A percentile compares a stretch with the other conserved stretches of the same genome.
Conservation (phyloP, 2,329 filamentous ascomycete genomes). For the Macrophomina tecta region DNA sequence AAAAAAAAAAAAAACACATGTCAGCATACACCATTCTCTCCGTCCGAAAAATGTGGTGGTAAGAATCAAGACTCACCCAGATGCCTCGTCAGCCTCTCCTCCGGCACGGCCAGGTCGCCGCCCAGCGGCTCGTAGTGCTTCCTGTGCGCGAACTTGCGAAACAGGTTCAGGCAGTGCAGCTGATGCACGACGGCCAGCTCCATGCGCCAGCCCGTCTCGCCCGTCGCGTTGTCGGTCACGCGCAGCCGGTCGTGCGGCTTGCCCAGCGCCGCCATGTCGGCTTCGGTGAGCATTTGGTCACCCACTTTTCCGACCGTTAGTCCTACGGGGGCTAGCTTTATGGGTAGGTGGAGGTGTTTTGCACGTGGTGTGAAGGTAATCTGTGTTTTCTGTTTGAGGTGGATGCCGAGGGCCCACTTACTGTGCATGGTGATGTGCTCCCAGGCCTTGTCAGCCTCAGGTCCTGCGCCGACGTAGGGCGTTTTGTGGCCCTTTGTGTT, state of each 20-base stretch:
- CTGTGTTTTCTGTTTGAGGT: neutral
- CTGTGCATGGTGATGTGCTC: conserved; percentile 56
- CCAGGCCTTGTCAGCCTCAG: conserved; percentile 65
- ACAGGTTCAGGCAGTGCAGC: conserved; percentile 44
- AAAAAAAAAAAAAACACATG: neutral
- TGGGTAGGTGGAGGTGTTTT: too few relatives aligned
- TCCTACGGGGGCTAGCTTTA: neutral
- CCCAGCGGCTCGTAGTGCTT: conserved; percentile 40
- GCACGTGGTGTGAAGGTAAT: conserved; percentile 19
- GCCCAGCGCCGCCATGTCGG: conserved; percentile 60
- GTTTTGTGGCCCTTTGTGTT: conserved; percentile 11
- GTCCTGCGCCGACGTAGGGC: conserved; percentile 62
- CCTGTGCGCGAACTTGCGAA: conserved; percentile 43
- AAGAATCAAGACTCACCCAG: neutral
- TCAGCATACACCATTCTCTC: neutral
- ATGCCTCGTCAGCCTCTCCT: conserved; percentile 1
- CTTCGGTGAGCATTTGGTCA: conserved; percentile 64
- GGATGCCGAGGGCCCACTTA: conserved; percentile 33
- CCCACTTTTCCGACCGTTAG: conserved; percentile 54
- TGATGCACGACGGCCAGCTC: conserved; percentile 38
- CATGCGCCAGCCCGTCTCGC: conserved; percentile 43
- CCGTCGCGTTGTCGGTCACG: conserved; percentile 62
- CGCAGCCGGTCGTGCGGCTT: conserved; percentile 60
- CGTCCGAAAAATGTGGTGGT: neutral
- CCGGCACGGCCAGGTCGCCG: conserved; percentile 38